Conservation (phyloP, 768 basidiomycete genomes). For the Auricularia heimuer region DNA sequence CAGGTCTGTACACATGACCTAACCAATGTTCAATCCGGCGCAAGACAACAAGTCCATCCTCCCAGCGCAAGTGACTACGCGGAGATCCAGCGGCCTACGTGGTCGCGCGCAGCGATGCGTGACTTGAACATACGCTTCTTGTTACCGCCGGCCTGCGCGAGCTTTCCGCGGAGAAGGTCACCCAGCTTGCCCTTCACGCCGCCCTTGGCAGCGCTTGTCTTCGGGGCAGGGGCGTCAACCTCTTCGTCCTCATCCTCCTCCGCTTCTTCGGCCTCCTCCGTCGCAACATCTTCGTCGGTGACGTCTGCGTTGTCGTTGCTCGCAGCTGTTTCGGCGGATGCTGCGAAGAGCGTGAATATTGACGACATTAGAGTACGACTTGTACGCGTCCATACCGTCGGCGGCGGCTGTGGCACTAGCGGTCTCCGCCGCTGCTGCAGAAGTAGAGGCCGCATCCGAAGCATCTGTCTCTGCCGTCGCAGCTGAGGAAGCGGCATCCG, state of each 20-base stretch:
- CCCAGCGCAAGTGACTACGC: too few species aligned
- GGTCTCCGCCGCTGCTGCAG: slow-evolving; percentile 7
- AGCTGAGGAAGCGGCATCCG: not conserved
- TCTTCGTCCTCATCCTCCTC: slow-evolving; percentile 1
- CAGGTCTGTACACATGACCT: too few species aligned
- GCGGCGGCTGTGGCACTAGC: slow-evolving; percentile 3
- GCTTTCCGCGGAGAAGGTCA: not conserved
- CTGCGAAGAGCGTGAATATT: not conserved
- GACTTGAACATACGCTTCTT: not conserved
- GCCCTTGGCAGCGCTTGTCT: not conserved
- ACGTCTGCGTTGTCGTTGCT: not conserved
- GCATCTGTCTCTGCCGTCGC: not conserved
- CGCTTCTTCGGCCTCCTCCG: not conserved
- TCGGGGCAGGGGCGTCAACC: not conserved
- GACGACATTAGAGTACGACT: too few species aligned
- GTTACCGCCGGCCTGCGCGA: not conserved
- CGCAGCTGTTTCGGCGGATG: not conserved
- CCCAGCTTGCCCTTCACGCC: not conserved
- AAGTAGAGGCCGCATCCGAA: slow-evolving; percentile 5
- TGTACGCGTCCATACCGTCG: not conserved
- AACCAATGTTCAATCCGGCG: too few species aligned
- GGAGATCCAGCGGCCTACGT: not conserved
- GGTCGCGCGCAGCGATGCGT: not conserved
- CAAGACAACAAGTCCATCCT: too few species aligned
- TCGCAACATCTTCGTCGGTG: not conserved